These are phyloP conservation scores for Dissoconium aciculare DNA, from an alignment of 2,329 filamentous ascomycete genomes.

Conservation along the genomic window DNA sequence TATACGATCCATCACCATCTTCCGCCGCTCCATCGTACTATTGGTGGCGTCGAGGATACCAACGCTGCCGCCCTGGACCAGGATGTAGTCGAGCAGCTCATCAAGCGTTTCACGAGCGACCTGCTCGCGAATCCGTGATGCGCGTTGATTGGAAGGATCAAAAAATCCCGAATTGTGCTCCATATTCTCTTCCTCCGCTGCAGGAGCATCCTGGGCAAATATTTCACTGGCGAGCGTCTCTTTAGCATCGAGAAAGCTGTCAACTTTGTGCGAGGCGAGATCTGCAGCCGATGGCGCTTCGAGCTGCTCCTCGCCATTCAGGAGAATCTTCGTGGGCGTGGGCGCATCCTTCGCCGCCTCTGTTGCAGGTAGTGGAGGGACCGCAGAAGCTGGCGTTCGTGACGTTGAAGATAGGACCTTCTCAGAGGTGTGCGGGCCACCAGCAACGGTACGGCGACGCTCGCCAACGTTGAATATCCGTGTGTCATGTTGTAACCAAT, in stretches of 20 bases:
- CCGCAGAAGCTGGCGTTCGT: conserved; percentile 4
- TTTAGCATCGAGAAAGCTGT: conserved; percentile 18
- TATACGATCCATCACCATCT: conserved; percentile 61
- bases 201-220: conserved; percentile 8
- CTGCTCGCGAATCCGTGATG: conserved; percentile 72
- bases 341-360: conserved; percentile 8
- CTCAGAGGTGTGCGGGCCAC: conserved; percentile 29
- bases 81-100: conserved; percentile 78
- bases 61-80: conserved; percentile 68
- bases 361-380: conserved; percentile 5
- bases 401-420: conserved; percentile 17
- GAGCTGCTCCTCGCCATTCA: conserved; percentile 39
- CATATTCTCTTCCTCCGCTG: conserved; percentile 36
- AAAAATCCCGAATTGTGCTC: conserved; percentile 92
- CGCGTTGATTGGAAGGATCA: conserved; percentile 72
- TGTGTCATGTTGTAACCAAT: conserved; percentile 94
- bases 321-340: conserved; percentile 40
- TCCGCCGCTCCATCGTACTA: conserved; percentile 74
- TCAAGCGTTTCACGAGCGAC: conserved; percentile 85
- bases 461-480: conserved; percentile 96
- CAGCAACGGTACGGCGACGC: conserved; percentile 65
- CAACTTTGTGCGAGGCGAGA: conserved; percentile 2
- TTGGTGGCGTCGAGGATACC: conserved; percentile 97
- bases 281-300: conserved; percentile 22
- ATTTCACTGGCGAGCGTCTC: conserved; percentile 13